Conservation (phyloP, 1,284 basidiomycete species). For the Leccinum pachyderme region DNA sequence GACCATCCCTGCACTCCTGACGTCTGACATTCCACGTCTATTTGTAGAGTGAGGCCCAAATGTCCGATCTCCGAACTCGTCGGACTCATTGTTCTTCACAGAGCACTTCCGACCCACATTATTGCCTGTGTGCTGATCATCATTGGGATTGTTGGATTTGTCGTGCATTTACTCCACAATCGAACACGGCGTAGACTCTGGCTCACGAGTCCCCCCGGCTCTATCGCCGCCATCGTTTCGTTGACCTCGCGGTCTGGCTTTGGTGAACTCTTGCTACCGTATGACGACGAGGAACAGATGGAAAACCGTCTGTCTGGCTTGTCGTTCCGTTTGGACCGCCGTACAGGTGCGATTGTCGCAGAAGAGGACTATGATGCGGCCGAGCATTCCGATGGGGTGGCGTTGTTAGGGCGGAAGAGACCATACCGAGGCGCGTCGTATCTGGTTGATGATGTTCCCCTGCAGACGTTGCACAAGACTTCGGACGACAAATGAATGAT, state of each 20-base stretch:
- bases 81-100: constrained; percentile 27
- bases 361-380: constrained; percentile 26
- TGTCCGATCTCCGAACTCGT: not conserved
- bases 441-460: constrained; percentile 7
- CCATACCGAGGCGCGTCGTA: constrained; percentile 3
- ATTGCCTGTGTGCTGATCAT: constrained; percentile 48
- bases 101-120: constrained; percentile 47
- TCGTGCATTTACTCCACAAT: constrained; percentile 47
- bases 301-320: constrained; percentile 49
- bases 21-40: constrained; percentile 45
- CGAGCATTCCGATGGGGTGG: constrained; percentile 12
- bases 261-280: constrained; percentile 58
- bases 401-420: constrained; percentile 16
- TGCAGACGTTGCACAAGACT: constrained; percentile 3
- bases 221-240: constrained; percentile 52
- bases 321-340: constrained; percentile 53
- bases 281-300: constrained; percentile 47
- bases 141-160: constrained; percentile 44
- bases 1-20: constrained; percentile 39
- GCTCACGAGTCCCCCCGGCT: constrained; percentile 57
- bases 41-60: constrained; percentile 51
- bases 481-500: not conserved
- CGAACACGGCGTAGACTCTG: constrained; percentile 48
- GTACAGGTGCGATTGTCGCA: constrained; percentile 62
- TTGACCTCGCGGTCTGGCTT: constrained; percentile 62